Evolutionary conservation across 768 basidiomycete species (phyloP).

Genomic region (Lactarius evosmus): DNA sequence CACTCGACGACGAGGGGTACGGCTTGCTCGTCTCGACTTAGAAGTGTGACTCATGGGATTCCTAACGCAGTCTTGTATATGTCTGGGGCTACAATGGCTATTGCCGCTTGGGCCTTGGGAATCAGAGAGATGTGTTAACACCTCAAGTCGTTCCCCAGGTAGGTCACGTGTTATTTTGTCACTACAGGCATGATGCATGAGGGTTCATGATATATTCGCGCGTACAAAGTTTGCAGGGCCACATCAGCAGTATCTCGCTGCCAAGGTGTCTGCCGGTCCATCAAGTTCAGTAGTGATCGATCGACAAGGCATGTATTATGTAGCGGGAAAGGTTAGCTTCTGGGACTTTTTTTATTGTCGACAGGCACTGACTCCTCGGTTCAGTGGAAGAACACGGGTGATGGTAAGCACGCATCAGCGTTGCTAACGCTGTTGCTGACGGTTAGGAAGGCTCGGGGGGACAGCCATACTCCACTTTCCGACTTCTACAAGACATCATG

Average conservation of each 20-base stretch:
- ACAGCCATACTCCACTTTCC: conserved; percentile 84
- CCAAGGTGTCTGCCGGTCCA: conserved; percentile 71
- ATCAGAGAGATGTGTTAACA: conserved; percentile 74
- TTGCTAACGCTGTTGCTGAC: conserved; percentile 11
- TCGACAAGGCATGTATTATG: conserved; percentile 81
- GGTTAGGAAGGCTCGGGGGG: conserved; percentile 72
- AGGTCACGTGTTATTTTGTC: conserved; percentile 19
- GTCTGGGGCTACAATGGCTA: conserved; percentile 92
- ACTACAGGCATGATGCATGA: not conserved
- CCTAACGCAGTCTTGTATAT: conserved; percentile 58
- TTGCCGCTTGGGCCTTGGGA: conserved; percentile 84
- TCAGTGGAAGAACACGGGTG: conserved; percentile 94
- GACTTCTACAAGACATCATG: conserved; percentile 85
- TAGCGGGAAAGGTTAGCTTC: conserved; percentile 66
- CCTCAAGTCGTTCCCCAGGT: conserved; percentile 86
- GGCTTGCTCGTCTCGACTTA: conserved; percentile 26
- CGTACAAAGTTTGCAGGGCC: conserved; percentile 66
- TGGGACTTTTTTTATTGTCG: not conserved
- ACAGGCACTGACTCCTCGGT: conserved; percentile 11
- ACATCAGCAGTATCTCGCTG: conserved; percentile 58
- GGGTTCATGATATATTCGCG: conserved; percentile 3
- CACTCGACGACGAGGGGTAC: conserved; percentile 74
- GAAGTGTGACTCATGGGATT: conserved; percentile 1
- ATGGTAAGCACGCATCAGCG: conserved; percentile 49
- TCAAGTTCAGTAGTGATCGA: conserved; percentile 83